A percentile compares a stretch with the other conserved stretches of the same genome.
These are phyloP conservation scores for Phytopythium delawarense DNA, from an alignment of 352 stramenopile species.

Conservation along the genomic window DNA sequence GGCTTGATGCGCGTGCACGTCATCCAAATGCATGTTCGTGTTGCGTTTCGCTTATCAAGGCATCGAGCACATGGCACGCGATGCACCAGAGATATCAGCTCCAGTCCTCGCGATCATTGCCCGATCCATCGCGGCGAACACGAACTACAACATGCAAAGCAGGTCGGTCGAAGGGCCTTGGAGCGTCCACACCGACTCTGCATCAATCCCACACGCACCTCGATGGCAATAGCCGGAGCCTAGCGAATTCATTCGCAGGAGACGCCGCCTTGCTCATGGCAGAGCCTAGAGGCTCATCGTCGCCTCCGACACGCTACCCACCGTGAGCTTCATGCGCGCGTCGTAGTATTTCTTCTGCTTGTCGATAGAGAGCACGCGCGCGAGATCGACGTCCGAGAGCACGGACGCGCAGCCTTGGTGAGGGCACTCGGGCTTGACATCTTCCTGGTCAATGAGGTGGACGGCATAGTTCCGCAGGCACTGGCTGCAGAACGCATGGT, in stretches of 20 bases:
- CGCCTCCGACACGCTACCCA: not conserved
- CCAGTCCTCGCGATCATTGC: too few relatives aligned
- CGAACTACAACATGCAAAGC: too few relatives aligned
- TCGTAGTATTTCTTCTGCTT: constrained; percentile 2
- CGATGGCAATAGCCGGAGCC: not conserved
- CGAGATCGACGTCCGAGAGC: not conserved
- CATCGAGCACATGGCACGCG: too few relatives aligned
- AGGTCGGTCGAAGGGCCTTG: too few relatives aligned
- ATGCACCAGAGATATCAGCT: too few relatives aligned
- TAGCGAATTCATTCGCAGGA: too few relatives aligned
- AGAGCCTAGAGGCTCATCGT: not conserved
- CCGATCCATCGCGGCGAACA: too few relatives aligned
- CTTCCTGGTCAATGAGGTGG: not conserved
- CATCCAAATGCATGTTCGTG: too few relatives aligned
- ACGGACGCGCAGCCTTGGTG: not conserved
- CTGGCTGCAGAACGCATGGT: not conserved
- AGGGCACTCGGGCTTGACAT: not conserved
- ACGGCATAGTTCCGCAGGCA: constrained; percentile 1
- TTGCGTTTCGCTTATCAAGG: too few relatives aligned
- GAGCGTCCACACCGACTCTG: too few relatives aligned
- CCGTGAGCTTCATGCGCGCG: not conserved
- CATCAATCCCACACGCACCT: too few relatives aligned
- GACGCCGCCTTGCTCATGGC: not conserved
- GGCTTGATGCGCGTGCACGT: too few relatives aligned
- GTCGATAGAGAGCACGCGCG: not conserved